Conservation (phyloP, 495 filamentous ascomycete genomes). For the Neurospora sublineolata region DNA sequence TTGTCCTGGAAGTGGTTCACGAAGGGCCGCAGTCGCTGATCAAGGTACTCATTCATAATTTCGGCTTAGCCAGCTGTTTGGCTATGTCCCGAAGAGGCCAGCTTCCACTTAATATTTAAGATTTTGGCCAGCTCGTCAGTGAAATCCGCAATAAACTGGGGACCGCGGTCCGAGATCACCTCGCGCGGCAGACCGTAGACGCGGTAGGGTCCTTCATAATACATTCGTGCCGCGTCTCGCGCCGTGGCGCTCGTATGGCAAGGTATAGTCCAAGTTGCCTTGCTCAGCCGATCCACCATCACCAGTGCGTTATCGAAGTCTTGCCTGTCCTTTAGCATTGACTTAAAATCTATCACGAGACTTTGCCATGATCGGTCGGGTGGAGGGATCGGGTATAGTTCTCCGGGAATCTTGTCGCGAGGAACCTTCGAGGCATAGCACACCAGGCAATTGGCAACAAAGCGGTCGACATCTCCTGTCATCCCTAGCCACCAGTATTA, state of each 20-base stretch:
- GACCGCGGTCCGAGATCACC: not conserved
- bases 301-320: not conserved
- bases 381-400: not conserved
- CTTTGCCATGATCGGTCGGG: no score
- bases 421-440: not conserved
- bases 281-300: no score
- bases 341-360: constrained; percentile 2
- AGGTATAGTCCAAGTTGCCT: no score
- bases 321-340: not conserved
- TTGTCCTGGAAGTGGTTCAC: not conserved
- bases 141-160: not conserved
- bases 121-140: not conserved
- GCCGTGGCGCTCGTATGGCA: no score
- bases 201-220: not conserved
- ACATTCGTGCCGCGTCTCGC: not conserved
- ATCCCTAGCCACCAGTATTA: not conserved
- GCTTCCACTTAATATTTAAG: not conserved
- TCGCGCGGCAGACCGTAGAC: not conserved
- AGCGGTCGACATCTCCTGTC: not conserved
- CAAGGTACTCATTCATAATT: not conserved
- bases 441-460: not conserved
- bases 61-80: not conserved
- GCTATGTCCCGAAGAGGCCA: not conserved
- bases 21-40: not conserved
- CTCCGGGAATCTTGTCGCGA: not conserved